These are phyloP conservation scores for Perkinsus marinus DNA, from an alignment of 169 alveolate species.

Conservation along the genomic window DNA sequence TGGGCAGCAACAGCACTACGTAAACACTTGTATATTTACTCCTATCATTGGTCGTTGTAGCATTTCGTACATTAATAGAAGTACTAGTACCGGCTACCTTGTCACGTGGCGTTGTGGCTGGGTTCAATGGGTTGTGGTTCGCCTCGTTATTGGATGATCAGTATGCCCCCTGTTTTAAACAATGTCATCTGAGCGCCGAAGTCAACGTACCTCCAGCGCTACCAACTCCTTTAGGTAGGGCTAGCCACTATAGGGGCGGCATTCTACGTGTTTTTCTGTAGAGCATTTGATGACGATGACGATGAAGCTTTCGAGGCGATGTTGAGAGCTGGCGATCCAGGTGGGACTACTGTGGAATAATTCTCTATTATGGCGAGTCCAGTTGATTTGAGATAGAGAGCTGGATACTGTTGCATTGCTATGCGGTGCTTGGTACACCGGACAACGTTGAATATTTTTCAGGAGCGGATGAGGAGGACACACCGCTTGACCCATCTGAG, in stretches of 20 bases:
- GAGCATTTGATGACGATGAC: background rate
- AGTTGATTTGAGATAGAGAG: no score
- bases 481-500: background rate
- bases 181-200: background rate
- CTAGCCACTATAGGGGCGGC: background rate
- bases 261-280: background rate
- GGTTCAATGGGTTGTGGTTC: no score
- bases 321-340: background rate
- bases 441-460: no score
- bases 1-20: background rate
- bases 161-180: background rate
- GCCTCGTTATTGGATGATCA: no score
- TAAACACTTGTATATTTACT: background rate
- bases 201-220: background rate
- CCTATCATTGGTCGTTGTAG: background rate
- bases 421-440: no score
- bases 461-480: background rate
- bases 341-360: no score
- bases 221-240: background rate
- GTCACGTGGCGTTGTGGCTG: no score
- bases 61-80: background rate
- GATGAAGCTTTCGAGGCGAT: background rate
- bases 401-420: no score
- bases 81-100: no score
- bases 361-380: no score